Evolutionary conservation across 257 asterid genomes (phyloP), one percentile per base, ranked within the genome.

Genomic region (Verbena officinalis): DNA sequence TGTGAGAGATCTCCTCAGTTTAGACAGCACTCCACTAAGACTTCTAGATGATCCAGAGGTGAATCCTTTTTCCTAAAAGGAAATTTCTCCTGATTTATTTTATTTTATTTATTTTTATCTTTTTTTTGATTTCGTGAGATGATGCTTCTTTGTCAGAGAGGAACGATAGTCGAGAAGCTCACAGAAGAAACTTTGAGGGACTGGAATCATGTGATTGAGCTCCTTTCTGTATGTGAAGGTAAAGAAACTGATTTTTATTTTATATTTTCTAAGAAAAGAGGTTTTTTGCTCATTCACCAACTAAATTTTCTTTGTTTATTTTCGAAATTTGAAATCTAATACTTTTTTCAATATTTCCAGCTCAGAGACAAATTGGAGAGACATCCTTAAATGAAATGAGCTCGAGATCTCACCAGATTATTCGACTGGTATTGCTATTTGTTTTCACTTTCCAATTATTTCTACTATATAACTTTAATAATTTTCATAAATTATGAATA

Each of bases 31-130:
- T 65, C 99, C 91, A 30, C 85, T 93, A 39, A 78, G 97, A 73
- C 92, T 90, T 52, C 80, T 93, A 5, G 99, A 93, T 66, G 99
- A 93, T 69, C 97, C 99, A 1, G 99, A 90, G 97, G 99, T 90
- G 61, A 73, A 46, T 63, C 23, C 19, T 54, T 31, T 75, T 54
- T 19, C 20, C 57, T 7, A 42, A 73, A 9, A 31, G 13, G 9
- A 27, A 1, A 56, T 30, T 72, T 22, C 42, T 34, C 19, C 13
- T 49, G n/a, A n/a, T 45, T 6, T 19, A 11, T 39, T 39, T 5
- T 22, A 23, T 9, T 36, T 69, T n/a, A n/a, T n/a, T 23, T 48
- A 20, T 27, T 9, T 38, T 46, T n/a, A 20, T 24, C 51, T 11
- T 34, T 66, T 21, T 23, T 19, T 74, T 73, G 59, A 75, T 53